A percentile compares a stretch with the other conserved stretches of the same genome.
Conservation (phyloP, 495 filamentous ascomycete genomes). For the Daldinia bambusicola region DNA sequence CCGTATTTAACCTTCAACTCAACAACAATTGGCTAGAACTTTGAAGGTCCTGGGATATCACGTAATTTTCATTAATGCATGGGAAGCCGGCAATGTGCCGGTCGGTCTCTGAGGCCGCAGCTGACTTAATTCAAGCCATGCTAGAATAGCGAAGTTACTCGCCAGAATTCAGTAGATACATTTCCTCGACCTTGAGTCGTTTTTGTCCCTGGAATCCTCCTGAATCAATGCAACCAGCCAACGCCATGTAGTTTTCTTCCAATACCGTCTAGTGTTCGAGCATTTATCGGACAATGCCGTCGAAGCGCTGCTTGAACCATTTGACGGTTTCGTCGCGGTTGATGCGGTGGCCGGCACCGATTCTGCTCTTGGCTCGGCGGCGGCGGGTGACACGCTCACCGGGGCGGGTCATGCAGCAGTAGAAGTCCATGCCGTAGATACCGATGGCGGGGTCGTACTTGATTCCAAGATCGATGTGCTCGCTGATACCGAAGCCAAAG, state of each 20-base stretch:
- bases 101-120: conserved; percentile 72
- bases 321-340: conserved; percentile 92
- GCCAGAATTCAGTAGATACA: conserved; percentile 56
- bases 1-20: not conserved
- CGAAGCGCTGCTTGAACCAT: conserved; percentile 99
- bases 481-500: conserved; percentile 99
- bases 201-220: conserved; percentile 49
- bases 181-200: conserved; percentile 54
- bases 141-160: conserved; percentile 54
- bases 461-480: conserved; percentile 99
- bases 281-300: conserved; percentile 94
- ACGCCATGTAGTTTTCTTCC: conserved; percentile 46
- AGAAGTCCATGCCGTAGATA: conserved; percentile 99
- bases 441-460: conserved; percentile 99
- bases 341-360: conserved; percentile 92
- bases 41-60: conserved; percentile 1
- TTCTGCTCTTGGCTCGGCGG: conserved; percentile 83
- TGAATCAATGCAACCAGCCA: conserved; percentile 50
- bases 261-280: conserved; percentile 26
- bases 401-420: conserved; percentile 99
- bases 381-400: conserved; percentile 97
- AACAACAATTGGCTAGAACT: not conserved
- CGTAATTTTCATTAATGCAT: conserved; percentile 35
- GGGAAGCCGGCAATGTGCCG: conserved; percentile 68
- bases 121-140: conserved; percentile 60